Evolutionary conservation across 2,329 filamentous ascomycete species (phyloP).

Genomic region (Fusarium cyanostomum): DNA sequence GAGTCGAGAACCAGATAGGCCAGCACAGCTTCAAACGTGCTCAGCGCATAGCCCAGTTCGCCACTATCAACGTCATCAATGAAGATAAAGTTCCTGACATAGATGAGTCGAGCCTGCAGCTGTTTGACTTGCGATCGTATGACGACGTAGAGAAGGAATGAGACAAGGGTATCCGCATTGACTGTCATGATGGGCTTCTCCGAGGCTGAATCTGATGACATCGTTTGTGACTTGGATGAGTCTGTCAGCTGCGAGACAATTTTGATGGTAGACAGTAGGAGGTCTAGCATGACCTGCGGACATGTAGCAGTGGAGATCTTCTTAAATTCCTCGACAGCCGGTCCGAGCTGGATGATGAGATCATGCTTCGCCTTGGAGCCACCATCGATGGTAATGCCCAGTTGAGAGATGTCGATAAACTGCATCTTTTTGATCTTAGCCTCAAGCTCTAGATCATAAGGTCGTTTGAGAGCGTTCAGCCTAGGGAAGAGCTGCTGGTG

Average conservation of each 20-base stretch:
- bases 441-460: conserved; percentile 88
- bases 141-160: conserved; percentile 88
- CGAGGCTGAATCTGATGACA: conserved; percentile 47
- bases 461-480: conserved; percentile 78
- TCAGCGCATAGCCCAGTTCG: conserved; percentile 94
- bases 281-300: conserved; percentile 89
- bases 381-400: conserved; percentile 86
- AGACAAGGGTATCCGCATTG: conserved; percentile 92
- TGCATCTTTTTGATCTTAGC: conserved; percentile 92
- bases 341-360: conserved; percentile 77
- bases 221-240: conserved; percentile 54
- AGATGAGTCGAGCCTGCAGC: conserved; percentile 87
- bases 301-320: conserved; percentile 81
- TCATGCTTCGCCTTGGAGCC: conserved; percentile 82
- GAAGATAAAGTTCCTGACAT: conserved; percentile 97
- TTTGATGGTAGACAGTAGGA: conserved; percentile 83
- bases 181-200: conserved; percentile 69
- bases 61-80: conserved; percentile 97
- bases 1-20: conserved; percentile 88
- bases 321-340: conserved; percentile 87
- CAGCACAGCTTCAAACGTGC: conserved; percentile 93
- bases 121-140: conserved; percentile 90
- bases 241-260: conserved; percentile 76
- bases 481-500: conserved; percentile 90
- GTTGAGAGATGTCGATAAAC: conserved; percentile 91